Evolutionary conservation across 163 green algal species (phyloP).

Genomic region (Scenedesmus sp.): DNA sequence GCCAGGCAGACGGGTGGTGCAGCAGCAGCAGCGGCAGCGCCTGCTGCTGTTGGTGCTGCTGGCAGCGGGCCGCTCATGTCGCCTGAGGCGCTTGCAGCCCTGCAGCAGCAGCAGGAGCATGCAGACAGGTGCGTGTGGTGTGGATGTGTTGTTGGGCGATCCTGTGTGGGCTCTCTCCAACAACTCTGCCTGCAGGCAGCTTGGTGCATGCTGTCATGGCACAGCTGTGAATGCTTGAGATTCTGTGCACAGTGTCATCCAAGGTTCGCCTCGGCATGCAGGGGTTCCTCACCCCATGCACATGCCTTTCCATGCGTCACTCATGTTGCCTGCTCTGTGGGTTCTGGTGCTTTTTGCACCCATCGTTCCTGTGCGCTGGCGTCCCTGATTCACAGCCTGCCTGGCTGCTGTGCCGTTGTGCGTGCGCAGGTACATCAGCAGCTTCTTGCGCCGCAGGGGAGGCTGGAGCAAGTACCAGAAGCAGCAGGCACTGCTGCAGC

Average conservation of each 20-base stretch:
- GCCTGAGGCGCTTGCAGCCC: conserved; percentile 11
- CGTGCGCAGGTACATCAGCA: conserved; percentile 64
- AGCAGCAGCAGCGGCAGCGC: conserved; percentile 32
- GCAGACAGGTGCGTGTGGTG: conserved; percentile 43
- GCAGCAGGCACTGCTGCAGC: conserved; percentile 46
- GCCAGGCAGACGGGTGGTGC: neutral
- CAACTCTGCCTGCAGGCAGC: too few relatives aligned
- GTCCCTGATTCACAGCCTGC: neutral
- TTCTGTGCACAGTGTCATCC: too few relatives aligned
- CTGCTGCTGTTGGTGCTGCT: conserved; percentile 13
- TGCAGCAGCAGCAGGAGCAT: conserved; percentile 48
- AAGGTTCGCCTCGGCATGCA: too few relatives aligned
- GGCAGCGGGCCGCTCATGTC: conserved; percentile 13
- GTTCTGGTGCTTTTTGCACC: too few relatives aligned
- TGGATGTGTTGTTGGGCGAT: neutral
- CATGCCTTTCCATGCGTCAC: too few relatives aligned
- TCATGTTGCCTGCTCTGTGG: too few relatives aligned
- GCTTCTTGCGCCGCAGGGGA: conserved; percentile 60
- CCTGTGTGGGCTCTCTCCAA: neutral
- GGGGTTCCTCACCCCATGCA: too few relatives aligned
- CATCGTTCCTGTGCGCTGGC: neutral
- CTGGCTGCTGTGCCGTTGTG: neutral
- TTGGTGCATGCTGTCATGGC: too few relatives aligned
- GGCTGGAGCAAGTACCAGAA: conserved; percentile 68
- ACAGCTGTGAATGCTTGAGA: too few relatives aligned